These are phyloP conservation scores for Boletus sensibilis DNA, from an alignment of 768 basidiomycete genomes.

Conservation along the genomic window DNA sequence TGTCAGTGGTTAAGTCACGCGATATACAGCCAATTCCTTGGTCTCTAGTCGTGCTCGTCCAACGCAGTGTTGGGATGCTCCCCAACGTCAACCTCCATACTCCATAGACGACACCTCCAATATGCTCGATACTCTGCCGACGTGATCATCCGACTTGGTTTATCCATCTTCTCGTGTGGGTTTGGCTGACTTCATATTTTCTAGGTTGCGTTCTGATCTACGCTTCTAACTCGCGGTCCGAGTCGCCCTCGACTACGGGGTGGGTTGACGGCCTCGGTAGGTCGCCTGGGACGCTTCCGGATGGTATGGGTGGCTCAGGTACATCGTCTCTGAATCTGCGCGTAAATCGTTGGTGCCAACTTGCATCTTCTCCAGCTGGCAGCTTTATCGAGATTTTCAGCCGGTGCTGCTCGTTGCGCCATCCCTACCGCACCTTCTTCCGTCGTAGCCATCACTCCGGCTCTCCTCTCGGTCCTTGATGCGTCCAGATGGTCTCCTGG, in stretches of 20 bases:
- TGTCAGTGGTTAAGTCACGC: too few species aligned
- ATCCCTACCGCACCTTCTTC: neutral
- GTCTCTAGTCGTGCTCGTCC: too few species aligned
- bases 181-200: neutral
- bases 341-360: neutral
- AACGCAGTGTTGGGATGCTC: too few species aligned
- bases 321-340: neutral
- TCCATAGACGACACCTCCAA: neutral
- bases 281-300: neutral
- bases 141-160: neutral
- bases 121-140: neutral
- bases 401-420: neutral
- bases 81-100: neutral
- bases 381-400: neutral
- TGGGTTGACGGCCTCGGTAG: neutral
- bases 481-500: neutral
- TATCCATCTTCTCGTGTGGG: neutral
- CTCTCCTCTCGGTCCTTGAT: neutral
- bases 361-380: neutral
- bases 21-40: too few species aligned
- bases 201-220: neutral
- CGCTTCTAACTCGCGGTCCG: neutral
- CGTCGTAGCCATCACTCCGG: neutral
- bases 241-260: neutral
- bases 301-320: neutral